Percentiles rank a stretch among this genome's conserved stretches.
Conservation (phyloP, 192 early-diverging fungal genomes). For the Linnemannia elongata region DNA sequence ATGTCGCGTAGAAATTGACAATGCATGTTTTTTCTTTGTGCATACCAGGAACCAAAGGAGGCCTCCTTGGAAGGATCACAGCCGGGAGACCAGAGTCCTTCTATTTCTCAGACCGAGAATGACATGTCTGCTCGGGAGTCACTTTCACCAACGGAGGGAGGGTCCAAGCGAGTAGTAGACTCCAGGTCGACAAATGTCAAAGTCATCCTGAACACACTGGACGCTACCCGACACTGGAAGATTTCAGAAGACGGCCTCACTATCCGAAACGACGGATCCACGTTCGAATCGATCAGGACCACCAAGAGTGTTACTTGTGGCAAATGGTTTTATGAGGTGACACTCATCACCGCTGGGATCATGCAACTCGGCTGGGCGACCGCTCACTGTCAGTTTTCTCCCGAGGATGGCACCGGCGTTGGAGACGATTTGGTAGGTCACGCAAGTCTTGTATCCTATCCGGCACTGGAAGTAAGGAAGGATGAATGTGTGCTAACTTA, state of each 20-base stretch:
- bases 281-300: slow-evolving; percentile 80
- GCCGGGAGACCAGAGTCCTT: neutral
- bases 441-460: neutral
- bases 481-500: neutral
- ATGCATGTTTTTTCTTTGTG: slow-evolving; percentile 3
- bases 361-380: slow-evolving; percentile 89
- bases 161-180: neutral
- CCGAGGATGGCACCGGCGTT: slow-evolving; percentile 84
- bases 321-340: slow-evolving; percentile 81
- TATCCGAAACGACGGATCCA: slow-evolving; percentile 81
- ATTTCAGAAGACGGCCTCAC: slow-evolving; percentile 66
- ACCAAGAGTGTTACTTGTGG: slow-evolving; percentile 70
- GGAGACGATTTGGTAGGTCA: slow-evolving; percentile 71
- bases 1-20: neutral
- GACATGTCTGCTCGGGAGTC: slow-evolving; percentile 11
- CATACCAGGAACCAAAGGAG: neutral
- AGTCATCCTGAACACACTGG: slow-evolving; percentile 66
- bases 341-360: slow-evolving; percentile 76
- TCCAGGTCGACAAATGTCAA: slow-evolving; percentile 48
- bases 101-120: slow-evolving; percentile 17
- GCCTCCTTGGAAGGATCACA: neutral
- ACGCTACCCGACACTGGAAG: slow-evolving; percentile 69
- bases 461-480: neutral
- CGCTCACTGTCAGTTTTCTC: slow-evolving; percentile 71
- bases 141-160: neutral